Evolutionary conservation across 1,284 basidiomycete genomes (phyloP), one percentile per base, ranked within the genome.

Genomic region (Ustilago lituana): DNA sequence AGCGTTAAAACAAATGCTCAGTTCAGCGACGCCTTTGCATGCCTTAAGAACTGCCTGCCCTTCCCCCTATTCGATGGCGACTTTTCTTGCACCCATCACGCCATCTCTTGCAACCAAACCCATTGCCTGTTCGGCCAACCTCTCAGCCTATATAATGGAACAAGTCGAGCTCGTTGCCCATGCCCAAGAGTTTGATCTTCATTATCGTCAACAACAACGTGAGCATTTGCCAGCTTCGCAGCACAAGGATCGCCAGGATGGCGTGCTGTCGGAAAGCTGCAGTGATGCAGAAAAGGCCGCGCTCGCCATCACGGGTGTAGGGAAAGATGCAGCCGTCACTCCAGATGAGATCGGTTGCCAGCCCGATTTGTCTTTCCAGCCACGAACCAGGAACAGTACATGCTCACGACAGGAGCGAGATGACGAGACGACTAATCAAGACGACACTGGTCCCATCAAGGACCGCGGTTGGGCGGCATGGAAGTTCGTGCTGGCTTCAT

Each of bases 401-500:
- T 33, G 7, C 29, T 22, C 32, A 23, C 49, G 1, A 15, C 23
- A 20, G 36, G 32, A 37, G 11, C 19, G 22, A 24, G 15, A 17
- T 17, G 5, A 45, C 12, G 41, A 17, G 23, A 9, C 29, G 10
- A 10, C 29, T 7, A 27, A 24, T 5, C 19, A 37, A 10, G 33
- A 38, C 24, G 7, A 22, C 2, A 3, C 14, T 27, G 33, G 14
- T 1, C 36, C 46, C 19, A 26, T 51, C 41, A 57, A 68, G 12
- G 65, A 68, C 31, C 39, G 50, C 26, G 59, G 65, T 17, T 68
- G 58, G 58, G 37, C 36, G 24, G 67, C 67, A 15, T 70, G 62
- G 61, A 44, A 47, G 26, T 74, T 74, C 22, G 36, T 74, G 11
- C 46, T 62, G 33, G 54, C 59, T 19, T 54, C 59, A 9, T 56